Evolutionary conservation across 116 monocot species (phyloP), one percentile per base, ranked within the genome.

Genomic region (Iris pallida): DNA sequence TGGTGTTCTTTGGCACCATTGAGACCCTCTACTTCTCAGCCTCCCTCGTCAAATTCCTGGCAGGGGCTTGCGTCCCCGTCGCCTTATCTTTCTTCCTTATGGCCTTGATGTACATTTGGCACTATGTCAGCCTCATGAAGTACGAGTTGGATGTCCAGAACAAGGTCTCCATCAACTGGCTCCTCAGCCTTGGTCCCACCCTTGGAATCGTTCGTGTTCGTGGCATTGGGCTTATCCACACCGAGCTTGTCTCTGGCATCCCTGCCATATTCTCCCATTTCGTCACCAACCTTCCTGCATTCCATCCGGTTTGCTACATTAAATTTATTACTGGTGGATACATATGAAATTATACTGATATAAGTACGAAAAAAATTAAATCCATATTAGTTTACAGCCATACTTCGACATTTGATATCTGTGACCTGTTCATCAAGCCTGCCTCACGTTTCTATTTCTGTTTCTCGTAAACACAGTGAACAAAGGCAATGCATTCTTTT

Each of bases 181-280:
- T 99, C 56, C 90, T 99, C 7, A 70, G 84, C 41, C 84, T 99
- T 12, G 99, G 99, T 5, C 84, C 99, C 11, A 82, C 76, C 40
- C 83, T 99, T 44, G 99, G 99, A 1, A 86, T 99, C 65, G 90
- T 90, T 47, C 87, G 99, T 51, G 99, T 99, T 7, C 77, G 73
- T 44, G 99, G 99, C 15, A 90, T 99, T 41, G 99, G 99, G 18
- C 84, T 99, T 40, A 82, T 99, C 63, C 88, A 88, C 48, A 88
- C 99, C 0, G 99, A 99, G 78, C 90, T 99, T 40, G 88, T 90
- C 48, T 86, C 88, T 0, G 99, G 99, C 12, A 90, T 99, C 16
- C 99, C 99, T 0, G 93, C 93, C 16, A 88, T 93, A 66, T 99
- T 99, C 69, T 93, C 93, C 15, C 99, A 99, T 65, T 99, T 99